Percentiles rank a stretch among this genome's conserved stretches.
Conservation (phyloP, 345 rosid genomes). For the Hibiscus tridactylites region DNA sequence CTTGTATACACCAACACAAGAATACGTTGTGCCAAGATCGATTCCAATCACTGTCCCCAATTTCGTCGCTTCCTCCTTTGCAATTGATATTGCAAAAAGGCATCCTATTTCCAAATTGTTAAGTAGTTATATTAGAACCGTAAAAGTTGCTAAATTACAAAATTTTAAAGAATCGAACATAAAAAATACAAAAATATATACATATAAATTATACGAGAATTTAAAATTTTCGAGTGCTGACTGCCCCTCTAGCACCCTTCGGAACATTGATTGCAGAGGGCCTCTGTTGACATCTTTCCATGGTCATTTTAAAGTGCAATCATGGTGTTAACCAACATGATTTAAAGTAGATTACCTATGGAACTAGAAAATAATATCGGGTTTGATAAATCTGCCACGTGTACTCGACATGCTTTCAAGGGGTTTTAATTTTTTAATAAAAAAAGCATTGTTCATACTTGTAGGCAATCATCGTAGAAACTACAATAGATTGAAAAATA, state of each 20-base stretch:
- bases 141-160: no score
- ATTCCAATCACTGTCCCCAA: conserved; percentile 92
- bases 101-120: conserved; percentile 29
- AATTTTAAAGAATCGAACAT: no score
- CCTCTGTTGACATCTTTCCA: background rate
- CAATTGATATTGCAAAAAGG: conserved; percentile 49
- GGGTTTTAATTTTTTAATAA: no score
- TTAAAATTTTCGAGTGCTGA: no score
- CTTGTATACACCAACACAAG: conserved; percentile 97
- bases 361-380: background rate
- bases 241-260: no score
- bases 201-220: no score
- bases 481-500: background rate
- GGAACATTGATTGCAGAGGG: no score
- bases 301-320: conserved; percentile 1
- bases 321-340: background rate
- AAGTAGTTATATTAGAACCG: background rate
- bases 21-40: conserved; percentile 92
- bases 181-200: no score
- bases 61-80: conserved; percentile 64
- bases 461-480: background rate
- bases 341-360: background rate
- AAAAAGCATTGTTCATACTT: no score
- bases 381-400: background rate
- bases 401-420: no score